phyloP scores from a whole-genome alignment of 2,329 filamentous ascomycete species.

The Lithohypha guttulata region DNA sequence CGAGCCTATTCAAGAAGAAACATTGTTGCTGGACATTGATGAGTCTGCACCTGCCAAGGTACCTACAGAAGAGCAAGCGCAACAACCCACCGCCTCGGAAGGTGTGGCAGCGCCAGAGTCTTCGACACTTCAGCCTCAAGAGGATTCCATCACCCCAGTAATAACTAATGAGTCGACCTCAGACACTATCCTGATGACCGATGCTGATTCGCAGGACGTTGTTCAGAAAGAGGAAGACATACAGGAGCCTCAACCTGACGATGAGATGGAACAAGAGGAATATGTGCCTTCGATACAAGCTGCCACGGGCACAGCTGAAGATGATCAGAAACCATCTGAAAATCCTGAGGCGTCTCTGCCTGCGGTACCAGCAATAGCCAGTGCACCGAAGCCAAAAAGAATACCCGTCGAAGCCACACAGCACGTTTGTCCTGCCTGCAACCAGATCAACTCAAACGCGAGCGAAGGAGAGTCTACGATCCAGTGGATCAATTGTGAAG shows the following conservation, averaged over 20 bases:
- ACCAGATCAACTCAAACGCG: conserved; percentile 42
- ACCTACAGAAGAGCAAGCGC: not conserved
- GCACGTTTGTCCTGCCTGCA: conserved; percentile 43
- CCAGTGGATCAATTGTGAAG: conserved; percentile 56
- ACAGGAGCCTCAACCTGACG: not conserved
- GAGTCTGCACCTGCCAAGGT: not conserved
- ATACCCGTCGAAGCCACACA: conserved; percentile 13
- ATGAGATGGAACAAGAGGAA: not conserved
- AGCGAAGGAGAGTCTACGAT: conserved; percentile 41
- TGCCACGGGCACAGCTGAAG: conserved; percentile 8
- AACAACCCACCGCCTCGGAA: not conserved
- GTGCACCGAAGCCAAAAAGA: conserved; percentile 11
- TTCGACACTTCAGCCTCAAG: not conserved
- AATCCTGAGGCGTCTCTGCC: not conserved
- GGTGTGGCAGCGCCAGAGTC: not conserved
- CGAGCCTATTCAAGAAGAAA: not conserved
- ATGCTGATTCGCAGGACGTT: not conserved
- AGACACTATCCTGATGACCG: not conserved
- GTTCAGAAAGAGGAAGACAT: not conserved
- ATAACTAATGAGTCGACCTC: not conserved
- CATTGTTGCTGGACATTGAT: not conserved
- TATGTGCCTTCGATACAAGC: conserved; percentile 6
- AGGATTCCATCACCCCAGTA: not conserved
- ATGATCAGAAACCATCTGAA: not conserved
- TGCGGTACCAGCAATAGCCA: not conserved